phyloP scores from a whole-genome alignment of 2,329 filamentous ascomycete genomes.

The Fusarium devonianum region DNA sequence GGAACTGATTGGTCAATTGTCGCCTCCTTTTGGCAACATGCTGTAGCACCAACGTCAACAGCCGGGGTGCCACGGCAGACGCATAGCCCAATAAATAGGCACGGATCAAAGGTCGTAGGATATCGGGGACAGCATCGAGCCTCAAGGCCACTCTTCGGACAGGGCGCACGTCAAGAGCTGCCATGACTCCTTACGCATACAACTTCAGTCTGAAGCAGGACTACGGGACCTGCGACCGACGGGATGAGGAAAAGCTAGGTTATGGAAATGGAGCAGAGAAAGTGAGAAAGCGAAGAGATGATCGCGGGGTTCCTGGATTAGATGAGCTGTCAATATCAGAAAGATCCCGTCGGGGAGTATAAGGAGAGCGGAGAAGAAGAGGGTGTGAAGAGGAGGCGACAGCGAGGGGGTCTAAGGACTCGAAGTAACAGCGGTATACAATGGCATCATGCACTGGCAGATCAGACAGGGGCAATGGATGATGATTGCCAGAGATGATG shows the following conservation, averaged over 20 bases:
- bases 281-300: constrained; percentile 26
- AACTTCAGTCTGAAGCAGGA: constrained; percentile 25
- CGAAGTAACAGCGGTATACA: constrained; percentile 22
- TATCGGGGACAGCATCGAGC: constrained; percentile 53
- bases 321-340: constrained; percentile 29
- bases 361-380: constrained; percentile 22
- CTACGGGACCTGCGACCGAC: constrained; percentile 37
- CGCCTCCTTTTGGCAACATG: constrained; percentile 52
- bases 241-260: constrained; percentile 7
- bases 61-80: constrained; percentile 63
- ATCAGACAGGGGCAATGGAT: constrained; percentile 10
- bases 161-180: constrained; percentile 23
- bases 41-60: constrained; percentile 62
- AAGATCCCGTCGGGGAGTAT: constrained; percentile 27
- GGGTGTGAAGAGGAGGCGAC: constrained; percentile 30
- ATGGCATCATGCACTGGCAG: constrained; percentile 30
- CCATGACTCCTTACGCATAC: constrained; percentile 29
- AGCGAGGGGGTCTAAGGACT: constrained; percentile 18
- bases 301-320: constrained; percentile 32
- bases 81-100: constrained; percentile 69
- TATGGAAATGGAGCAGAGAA: constrained; percentile 17
- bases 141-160: constrained; percentile 31
- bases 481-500: neutral
- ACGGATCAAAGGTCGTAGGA: constrained; percentile 63
- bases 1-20: constrained; percentile 35